Conservation (phyloP, 176 grass and related monocot species). For the Ananas comosus region DNA sequence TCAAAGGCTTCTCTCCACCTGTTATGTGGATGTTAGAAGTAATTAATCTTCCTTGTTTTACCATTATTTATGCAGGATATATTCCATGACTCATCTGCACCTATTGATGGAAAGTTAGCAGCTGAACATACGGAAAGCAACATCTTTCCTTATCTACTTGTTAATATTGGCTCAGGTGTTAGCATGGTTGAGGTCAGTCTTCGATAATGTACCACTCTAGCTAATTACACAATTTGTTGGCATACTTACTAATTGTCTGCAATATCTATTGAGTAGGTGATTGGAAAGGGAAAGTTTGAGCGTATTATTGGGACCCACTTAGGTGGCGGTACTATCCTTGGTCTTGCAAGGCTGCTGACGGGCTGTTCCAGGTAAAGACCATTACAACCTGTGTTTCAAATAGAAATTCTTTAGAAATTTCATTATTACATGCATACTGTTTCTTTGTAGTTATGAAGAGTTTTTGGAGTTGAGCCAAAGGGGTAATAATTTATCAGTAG, state of each 20-base stretch:
- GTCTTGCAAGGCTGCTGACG: slow-evolving; percentile 80
- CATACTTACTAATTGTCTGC: slow-evolving; percentile 5
- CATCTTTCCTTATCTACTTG: slow-evolving; percentile 98
- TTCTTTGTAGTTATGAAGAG: slow-evolving; percentile 70
- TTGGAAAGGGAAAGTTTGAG: slow-evolving; percentile 87
- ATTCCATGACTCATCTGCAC: slow-evolving; percentile 31
- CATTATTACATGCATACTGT: neutral
- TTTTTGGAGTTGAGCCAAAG: slow-evolving; percentile 81
- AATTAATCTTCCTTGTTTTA: slow-evolving; percentile 4
- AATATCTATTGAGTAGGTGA: slow-evolving; percentile 53
- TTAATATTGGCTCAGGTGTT: slow-evolving; percentile 99
- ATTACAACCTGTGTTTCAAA: slow-evolving; percentile 7
- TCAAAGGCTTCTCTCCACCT: neutral
- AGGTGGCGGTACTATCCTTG: slow-evolving; percentile 87
- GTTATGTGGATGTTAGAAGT: neutral
- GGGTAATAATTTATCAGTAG: slow-evolving; percentile 80
- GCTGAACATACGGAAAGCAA: slow-evolving; percentile 63
- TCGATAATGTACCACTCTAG: slow-evolving; percentile 7
- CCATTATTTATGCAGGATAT: slow-evolving; percentile 37
- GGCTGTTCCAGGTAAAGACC: slow-evolving; percentile 66
- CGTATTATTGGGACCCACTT: slow-evolving; percentile 97
- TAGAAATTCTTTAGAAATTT: slow-evolving; percentile 4
- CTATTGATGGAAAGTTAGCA: slow-evolving; percentile 39
- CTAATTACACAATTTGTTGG: slow-evolving; percentile 6
- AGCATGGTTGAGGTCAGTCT: slow-evolving; percentile 94